Evolutionary conservation across 1,284 basidiomycete species (phyloP).

Genomic region (Ganoderma leucocontextum): DNA sequence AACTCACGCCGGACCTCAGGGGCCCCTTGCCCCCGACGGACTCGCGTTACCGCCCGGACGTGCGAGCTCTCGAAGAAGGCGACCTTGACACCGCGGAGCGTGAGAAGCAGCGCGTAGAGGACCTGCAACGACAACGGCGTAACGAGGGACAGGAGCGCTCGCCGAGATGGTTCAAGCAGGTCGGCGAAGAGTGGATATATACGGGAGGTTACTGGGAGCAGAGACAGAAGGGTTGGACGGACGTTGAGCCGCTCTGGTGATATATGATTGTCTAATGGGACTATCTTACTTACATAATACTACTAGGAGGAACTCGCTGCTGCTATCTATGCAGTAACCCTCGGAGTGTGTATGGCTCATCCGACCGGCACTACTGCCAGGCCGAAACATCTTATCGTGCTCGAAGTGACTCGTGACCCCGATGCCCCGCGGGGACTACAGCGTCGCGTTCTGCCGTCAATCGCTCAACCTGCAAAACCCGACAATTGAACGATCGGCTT

Average conservation of each 20-base stretch:
- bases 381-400: neutral
- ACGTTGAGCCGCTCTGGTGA: conserved; percentile 71
- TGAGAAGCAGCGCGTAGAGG: conserved; percentile 82
- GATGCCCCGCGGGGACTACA: conserved; percentile 12
- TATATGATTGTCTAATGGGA: conserved; percentile 37
- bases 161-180: conserved; percentile 78
- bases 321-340: neutral
- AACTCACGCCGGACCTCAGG: conserved; percentile 76
- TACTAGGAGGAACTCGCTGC: conserved; percentile 18
- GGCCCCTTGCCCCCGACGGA: conserved; percentile 84
- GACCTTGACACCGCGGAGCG: conserved; percentile 79
- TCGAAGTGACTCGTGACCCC: conserved; percentile 19
- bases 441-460: conserved; percentile 9
- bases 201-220: conserved; percentile 86
- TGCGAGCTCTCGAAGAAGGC: conserved; percentile 87
- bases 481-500: conserved; percentile 31
- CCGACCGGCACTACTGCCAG: neutral
- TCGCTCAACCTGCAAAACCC: conserved; percentile 17
- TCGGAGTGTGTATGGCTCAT: neutral
- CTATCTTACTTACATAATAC: conserved; percentile 27
- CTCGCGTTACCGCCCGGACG: conserved; percentile 87
- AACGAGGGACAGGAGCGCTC: conserved; percentile 59
- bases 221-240: conserved; percentile 70
- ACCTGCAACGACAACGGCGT: conserved; percentile 73
- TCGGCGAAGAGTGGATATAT: conserved; percentile 80